Percentiles rank a stretch among this genome's conserved stretches.
Evolutionary conservation across 176 grass and related monocot species (phyloP).

Genomic region (Oryza coarctata): DNA sequence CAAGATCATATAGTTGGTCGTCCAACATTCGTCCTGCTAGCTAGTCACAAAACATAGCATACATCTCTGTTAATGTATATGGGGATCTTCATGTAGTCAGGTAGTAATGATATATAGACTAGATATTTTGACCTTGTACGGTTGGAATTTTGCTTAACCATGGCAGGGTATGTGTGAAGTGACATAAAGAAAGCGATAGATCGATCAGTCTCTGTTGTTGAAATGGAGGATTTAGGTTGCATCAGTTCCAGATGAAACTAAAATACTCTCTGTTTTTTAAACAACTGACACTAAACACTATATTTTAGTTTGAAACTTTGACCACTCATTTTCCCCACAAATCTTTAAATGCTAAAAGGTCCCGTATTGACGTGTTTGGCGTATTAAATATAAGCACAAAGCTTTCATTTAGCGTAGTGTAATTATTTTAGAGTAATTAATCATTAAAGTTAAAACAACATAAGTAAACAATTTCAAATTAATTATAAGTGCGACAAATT

Average conservation of each 20-base stretch:
- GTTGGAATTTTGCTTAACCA: background rate
- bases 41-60: background rate
- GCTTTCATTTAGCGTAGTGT: no score
- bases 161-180: background rate
- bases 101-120: background rate
- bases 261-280: no score
- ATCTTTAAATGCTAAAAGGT: no score
- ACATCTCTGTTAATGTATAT: background rate
- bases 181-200: background rate
- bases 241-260: background rate
- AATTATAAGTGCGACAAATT: background rate
- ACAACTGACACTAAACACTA: no score
- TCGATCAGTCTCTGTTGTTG: background rate
- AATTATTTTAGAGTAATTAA: no score
- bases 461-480: background rate
- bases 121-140: constrained; percentile 1
- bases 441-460: no score
- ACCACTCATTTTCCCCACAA: no score
- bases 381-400: no score
- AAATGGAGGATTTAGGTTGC: background rate
- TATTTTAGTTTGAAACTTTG: no score
- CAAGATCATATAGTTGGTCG: background rate
- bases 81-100: background rate
- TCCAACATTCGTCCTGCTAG: background rate
- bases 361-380: no score